Evolutionary conservation across 2,329 filamentous ascomycete species (phyloP).

Genomic region (Pseudogymnoascus sp.): DNA sequence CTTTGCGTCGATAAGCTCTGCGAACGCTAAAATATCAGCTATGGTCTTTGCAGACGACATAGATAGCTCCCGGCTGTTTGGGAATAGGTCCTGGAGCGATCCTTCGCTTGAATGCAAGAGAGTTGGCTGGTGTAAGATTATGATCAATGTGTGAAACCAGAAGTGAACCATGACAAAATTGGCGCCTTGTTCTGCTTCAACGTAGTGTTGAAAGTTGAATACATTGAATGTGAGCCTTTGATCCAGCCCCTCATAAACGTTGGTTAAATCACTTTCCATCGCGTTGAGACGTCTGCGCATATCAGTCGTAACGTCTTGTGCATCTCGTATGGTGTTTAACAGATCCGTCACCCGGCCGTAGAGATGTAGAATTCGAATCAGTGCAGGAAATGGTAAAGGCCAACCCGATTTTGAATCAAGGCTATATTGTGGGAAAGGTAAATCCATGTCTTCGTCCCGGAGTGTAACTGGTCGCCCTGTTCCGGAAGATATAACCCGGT

Average conservation of each 20-base stretch:
- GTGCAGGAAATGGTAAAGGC: slow-evolving; percentile 70
- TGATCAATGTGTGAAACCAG: slow-evolving; percentile 82
- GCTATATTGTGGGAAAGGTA: slow-evolving; percentile 52
- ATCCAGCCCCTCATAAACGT: slow-evolving; percentile 72
- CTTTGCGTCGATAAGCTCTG: slow-evolving; percentile 76
- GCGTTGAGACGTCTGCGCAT: slow-evolving; percentile 55
- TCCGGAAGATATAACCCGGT: slow-evolving; percentile 79
- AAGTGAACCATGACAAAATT: slow-evolving; percentile 82
- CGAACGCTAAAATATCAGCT: slow-evolving; percentile 78
- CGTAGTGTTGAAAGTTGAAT: slow-evolving; percentile 77
- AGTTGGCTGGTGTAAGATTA: slow-evolving; percentile 76
- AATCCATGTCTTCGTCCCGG: slow-evolving; percentile 75
- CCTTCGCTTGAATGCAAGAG: slow-evolving; percentile 52
- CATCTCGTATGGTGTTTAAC: slow-evolving; percentile 69
- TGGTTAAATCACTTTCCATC: slow-evolving; percentile 20
- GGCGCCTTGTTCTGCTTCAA: slow-evolving; percentile 70
- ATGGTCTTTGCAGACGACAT: slow-evolving; percentile 66
- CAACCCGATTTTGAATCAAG: slow-evolving; percentile 52
- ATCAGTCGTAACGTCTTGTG: slow-evolving; percentile 65
- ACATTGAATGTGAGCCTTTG: slow-evolving; percentile 73
- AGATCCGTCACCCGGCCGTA: slow-evolving; percentile 80
- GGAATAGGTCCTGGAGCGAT: slow-evolving; percentile 34
- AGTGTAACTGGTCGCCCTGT: slow-evolving; percentile 79
- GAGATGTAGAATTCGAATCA: slow-evolving; percentile 77
- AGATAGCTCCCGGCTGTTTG: slow-evolving; percentile 65